These are phyloP conservation scores for Phaffomyces thermotolerans DNA, from an alignment of 805 yeast genomes.

Conservation along the genomic window DNA sequence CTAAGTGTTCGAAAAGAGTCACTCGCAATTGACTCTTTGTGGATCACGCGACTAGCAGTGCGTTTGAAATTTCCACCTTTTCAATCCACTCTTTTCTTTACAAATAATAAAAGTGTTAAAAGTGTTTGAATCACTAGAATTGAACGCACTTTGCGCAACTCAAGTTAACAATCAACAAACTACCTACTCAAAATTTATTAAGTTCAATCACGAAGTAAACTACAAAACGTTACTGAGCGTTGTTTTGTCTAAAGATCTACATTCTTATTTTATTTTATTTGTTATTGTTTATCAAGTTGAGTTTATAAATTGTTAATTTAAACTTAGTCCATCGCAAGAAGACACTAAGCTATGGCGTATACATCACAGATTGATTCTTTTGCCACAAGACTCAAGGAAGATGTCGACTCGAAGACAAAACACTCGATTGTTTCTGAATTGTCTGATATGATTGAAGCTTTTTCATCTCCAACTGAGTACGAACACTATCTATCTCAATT, in stretches of 20 bases:
- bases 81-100: not conserved
- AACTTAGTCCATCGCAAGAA: constrained; percentile 1
- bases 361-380: constrained; percentile 56
- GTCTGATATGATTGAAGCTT: constrained; percentile 79
- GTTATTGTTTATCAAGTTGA: not conserved
- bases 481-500: constrained; percentile 63
- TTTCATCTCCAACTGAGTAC: constrained; percentile 75
- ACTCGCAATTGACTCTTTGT: no score
- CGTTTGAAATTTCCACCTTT: not conserved
- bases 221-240: no score
- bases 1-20: no score
- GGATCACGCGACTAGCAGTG: no score
- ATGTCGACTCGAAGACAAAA: constrained; percentile 49
- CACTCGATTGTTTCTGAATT: constrained; percentile 73
- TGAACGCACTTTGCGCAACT: not conserved
- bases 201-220: no score
- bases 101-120: not conserved
- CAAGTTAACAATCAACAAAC: not conserved
- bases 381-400: constrained; percentile 50
- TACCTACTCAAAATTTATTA: not conserved
- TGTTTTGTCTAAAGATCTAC: no score
- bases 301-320: no score
- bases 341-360: constrained; percentile 26
- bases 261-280: no score
- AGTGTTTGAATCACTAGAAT: not conserved